phyloP scores from a whole-genome alignment of 2,329 filamentous ascomycete genomes.

The Colletotrichum orchidophilum region DNA sequence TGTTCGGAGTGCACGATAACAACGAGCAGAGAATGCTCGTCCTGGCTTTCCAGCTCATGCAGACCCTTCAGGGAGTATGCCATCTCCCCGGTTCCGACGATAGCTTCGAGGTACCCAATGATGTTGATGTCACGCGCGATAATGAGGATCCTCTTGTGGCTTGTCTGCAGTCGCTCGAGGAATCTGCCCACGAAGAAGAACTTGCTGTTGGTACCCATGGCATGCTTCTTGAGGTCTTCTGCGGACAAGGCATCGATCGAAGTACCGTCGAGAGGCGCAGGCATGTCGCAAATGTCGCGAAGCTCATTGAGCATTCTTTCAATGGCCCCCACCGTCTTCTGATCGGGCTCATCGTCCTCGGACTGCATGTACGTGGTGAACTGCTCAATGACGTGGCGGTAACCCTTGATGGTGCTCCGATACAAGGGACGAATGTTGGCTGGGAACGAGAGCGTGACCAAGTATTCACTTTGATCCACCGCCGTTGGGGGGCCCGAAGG shows the following conservation, averaged over 20 bases:
- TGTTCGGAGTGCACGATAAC: conserved; percentile 54
- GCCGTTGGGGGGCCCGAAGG: conserved; percentile 12
- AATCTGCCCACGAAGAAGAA: conserved; percentile 68
- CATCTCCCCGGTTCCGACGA: conserved; percentile 53
- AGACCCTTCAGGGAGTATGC: conserved; percentile 47
- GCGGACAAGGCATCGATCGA: conserved; percentile 48
- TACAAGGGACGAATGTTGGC: conserved; percentile 63
- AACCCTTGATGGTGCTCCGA: conserved; percentile 56
- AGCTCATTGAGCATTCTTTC: conserved; percentile 61
- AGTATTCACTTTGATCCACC: conserved; percentile 52
- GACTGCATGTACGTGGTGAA: conserved; percentile 46
- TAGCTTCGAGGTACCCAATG: conserved; percentile 60
- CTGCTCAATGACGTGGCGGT: conserved; percentile 53
- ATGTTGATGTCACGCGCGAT: conserved; percentile 60
- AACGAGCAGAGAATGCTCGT: conserved; percentile 47
- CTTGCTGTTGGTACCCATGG: conserved; percentile 66
- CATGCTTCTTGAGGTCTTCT: conserved; percentile 59
- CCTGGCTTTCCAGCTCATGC: conserved; percentile 42
- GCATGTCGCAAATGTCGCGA: conserved; percentile 66
- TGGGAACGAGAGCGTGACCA: conserved; percentile 67
- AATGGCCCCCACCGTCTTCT: conserved; percentile 53
- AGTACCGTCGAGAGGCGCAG: conserved; percentile 60
- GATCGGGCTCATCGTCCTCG: conserved; percentile 31
- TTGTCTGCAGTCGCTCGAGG: conserved; percentile 53
- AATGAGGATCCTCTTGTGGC: conserved; percentile 61